A percentile compares a stretch with the other conserved stretches of the same genome.
Evolutionary conservation across 768 basidiomycete species (phyloP).

Genomic region (Auricularia cornea): DNA sequence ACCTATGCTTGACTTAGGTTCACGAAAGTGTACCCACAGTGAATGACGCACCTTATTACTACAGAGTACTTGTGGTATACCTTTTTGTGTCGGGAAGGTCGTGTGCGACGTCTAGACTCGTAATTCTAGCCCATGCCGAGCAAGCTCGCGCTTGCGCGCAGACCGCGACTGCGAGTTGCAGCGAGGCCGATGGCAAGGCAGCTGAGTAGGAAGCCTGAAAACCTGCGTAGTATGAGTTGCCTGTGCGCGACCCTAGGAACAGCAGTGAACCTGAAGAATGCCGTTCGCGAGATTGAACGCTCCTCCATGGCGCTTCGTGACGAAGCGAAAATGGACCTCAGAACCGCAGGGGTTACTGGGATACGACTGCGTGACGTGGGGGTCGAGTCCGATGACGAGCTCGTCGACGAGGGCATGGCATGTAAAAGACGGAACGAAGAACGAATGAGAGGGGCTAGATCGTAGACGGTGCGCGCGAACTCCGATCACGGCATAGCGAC

Average conservation of each 20-base stretch:
- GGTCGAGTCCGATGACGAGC: background rate
- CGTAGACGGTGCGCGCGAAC: too few relatives aligned
- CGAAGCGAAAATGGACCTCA: constrained; percentile 80
- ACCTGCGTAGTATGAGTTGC: constrained; percentile 42
- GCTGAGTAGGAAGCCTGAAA: constrained; percentile 74
- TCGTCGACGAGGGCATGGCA: background rate
- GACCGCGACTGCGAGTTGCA: constrained; percentile 59
- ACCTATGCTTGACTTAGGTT: too few relatives aligned
- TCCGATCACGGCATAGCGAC: too few relatives aligned
- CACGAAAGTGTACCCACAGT: too few relatives aligned
- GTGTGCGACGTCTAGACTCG: background rate
- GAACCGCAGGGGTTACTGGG: constrained; percentile 73
- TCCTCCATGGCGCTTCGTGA: constrained; percentile 77
- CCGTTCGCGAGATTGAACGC: constrained; percentile 72
- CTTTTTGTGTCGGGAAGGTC: background rate
- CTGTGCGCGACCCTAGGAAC: background rate
- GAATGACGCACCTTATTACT: too few relatives aligned
- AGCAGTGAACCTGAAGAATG: constrained; percentile 66
- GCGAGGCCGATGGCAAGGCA: constrained; percentile 71
- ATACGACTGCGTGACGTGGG: constrained; percentile 26
- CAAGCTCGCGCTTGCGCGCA: background rate
- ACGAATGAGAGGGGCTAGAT: too few relatives aligned
- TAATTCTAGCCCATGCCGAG: background rate
- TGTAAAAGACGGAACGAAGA: too few relatives aligned
- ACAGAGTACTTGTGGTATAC: background rate